Evolutionary conservation across 306 rosid species (phyloP), one percentile per base, ranked within the genome.

Genomic region (Vicia sativa): DNA sequence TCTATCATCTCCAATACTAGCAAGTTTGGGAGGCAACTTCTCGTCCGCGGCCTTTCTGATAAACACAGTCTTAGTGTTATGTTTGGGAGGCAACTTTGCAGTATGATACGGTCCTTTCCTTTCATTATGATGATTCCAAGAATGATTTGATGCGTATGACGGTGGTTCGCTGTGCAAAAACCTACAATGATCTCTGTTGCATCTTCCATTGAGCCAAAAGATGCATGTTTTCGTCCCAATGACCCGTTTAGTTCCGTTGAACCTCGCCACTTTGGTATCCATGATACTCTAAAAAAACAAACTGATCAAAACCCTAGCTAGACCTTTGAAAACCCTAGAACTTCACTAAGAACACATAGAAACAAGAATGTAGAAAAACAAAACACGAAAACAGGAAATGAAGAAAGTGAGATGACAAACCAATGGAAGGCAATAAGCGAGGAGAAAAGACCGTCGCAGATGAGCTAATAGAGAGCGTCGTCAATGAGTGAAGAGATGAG

Each of bases 151-250:
- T 18, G 3, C 6, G n/a, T 42, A 42, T 1, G 11, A 16, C 6
- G 37, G 54, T 23, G 44, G 16, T 56, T 21, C 61, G 11, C 38
- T 0, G 6, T 77, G 80, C 38, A 45, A 3, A 38, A 77, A 77
- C 16, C 76, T 70, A 23, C 80, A 77, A 5, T 62, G 72, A 14
- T 70, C 53, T 63, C 68, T 70, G 48, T 31, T 63, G 39, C 80
- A 77, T 64, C 48, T 54, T 9, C 80, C 76, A 14, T 44, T 38
- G 3, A 14, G 67, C 80, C 80, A 77, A 56, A 42, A 77, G 0
- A 14, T 1, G 21, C 72, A 77, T 2, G 75, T 70, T 16, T 7
- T 66, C 31, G 31, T 28, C 19, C 46, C 39, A 25, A 21, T 12
- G 62, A n/a, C 6, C 14, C 9, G 62, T 2, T 60, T 63, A 23